These are phyloP conservation scores for Pichia sp. DNA, from an alignment of 1,139 yeast genomes.

Conservation along the genomic window DNA sequence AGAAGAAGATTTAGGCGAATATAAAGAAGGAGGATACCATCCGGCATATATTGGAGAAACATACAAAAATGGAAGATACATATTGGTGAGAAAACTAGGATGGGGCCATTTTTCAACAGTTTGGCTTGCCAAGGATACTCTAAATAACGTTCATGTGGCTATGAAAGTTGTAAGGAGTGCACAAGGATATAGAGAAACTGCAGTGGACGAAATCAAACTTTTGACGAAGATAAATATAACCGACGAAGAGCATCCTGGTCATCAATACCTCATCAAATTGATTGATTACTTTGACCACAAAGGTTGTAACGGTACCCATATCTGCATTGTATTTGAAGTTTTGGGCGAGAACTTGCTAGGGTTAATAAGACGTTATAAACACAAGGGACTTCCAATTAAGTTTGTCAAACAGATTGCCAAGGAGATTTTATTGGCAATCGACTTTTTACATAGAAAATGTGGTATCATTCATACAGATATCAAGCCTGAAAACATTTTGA, in stretches of 20 bases:
- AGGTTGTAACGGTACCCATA: conserved; percentile 80
- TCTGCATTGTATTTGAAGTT: conserved; percentile 88
- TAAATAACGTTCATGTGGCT: conserved; percentile 62
- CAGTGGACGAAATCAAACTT: conserved; percentile 75
- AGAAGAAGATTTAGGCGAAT: conserved; percentile 72
- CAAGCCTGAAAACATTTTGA: conserved; percentile 81
- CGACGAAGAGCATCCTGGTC: conserved; percentile 64
- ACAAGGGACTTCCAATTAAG: conserved; percentile 67
- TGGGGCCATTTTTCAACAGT: conserved; percentile 94
- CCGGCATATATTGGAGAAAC: conserved; percentile 76
- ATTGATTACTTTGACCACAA: conserved; percentile 71
- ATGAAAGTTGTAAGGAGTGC: conserved; percentile 77
- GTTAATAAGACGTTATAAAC: conserved; percentile 59
- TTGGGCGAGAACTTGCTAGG: conserved; percentile 78
- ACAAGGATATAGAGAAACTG: conserved; percentile 61
- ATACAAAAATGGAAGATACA: conserved; percentile 57
- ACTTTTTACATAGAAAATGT: conserved; percentile 76
- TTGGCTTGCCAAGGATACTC: conserved; percentile 71
- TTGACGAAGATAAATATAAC: conserved; percentile 45
- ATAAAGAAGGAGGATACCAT: conserved; percentile 81
- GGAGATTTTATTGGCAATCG: conserved; percentile 71
- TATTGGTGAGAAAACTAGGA: conserved; percentile 72
- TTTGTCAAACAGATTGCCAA: conserved; percentile 78
- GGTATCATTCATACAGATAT: conserved; percentile 91
- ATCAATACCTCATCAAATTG: conserved; percentile 61